These are phyloP conservation scores for Cenococcum geophilum DNA, from an alignment of 495 filamentous ascomycete genomes.

Conservation along the genomic window DNA sequence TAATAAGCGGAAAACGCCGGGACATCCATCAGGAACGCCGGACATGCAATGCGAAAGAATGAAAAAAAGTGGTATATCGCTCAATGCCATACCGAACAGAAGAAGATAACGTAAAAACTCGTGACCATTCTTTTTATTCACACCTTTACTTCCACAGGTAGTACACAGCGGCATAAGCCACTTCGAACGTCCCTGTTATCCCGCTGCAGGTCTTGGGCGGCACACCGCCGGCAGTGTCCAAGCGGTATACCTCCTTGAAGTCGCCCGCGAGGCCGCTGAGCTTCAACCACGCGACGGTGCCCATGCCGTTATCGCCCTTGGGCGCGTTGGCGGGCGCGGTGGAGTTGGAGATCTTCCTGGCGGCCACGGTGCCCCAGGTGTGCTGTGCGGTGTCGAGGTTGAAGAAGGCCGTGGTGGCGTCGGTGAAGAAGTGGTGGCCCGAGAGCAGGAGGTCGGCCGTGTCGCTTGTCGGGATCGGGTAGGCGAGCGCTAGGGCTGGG, in stretches of 20 bases:
- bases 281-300: constrained; percentile 71
- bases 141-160: constrained; percentile 28
- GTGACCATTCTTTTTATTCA: constrained; percentile 1
- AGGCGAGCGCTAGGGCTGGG: constrained; percentile 50
- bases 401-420: constrained; percentile 68
- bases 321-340: constrained; percentile 54
- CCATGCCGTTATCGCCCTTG: constrained; percentile 49
- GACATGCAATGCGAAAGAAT: constrained; percentile 11
- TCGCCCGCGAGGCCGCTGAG: constrained; percentile 38
- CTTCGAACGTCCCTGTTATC: constrained; percentile 53
- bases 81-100: not conserved
- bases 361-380: constrained; percentile 54
- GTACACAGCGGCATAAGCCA: constrained; percentile 81
- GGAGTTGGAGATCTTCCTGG: constrained; percentile 46
- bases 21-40: constrained; percentile 23
- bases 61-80: constrained; percentile 8
- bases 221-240: constrained; percentile 79
- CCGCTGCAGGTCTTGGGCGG: constrained; percentile 69
- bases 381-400: constrained; percentile 55
- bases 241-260: constrained; percentile 73
- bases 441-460: constrained; percentile 51
- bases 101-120: not conserved
- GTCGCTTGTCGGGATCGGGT: constrained; percentile 41
- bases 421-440: constrained; percentile 75
- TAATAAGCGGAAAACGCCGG: not conserved